Evolutionary conservation across 306 rosid genomes (phyloP).

Genomic region (Malus orientalis): DNA sequence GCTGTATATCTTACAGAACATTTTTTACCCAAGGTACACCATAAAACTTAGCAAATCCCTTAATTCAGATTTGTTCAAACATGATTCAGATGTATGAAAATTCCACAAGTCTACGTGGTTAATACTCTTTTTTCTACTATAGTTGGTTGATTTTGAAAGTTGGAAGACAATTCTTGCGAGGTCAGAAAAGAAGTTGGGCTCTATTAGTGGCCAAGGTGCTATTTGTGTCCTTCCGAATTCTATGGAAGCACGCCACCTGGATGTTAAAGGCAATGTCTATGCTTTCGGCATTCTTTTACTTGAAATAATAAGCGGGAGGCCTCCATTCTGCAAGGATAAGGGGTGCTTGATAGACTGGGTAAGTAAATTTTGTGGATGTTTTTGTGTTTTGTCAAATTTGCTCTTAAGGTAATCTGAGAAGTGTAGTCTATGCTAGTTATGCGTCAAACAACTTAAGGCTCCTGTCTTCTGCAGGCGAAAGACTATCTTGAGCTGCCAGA

Average conservation of each 20-base stretch:
- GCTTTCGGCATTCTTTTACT: constrained; percentile 84
- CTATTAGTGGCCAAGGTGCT: constrained; percentile 69
- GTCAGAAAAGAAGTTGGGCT: constrained; percentile 74
- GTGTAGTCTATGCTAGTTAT: background rate
- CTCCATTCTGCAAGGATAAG: constrained; percentile 67
- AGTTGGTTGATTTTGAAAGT: constrained; percentile 96
- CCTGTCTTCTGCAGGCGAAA: constrained; percentile 64
- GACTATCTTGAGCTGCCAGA: constrained; percentile 73
- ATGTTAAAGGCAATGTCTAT: constrained; percentile 61
- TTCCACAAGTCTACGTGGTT: background rate
- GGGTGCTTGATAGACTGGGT: constrained; percentile 96
- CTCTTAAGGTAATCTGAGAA: background rate
- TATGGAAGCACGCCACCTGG: constrained; percentile 77
- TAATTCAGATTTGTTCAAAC: background rate
- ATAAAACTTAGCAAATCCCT: constrained; percentile 4
- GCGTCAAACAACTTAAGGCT: constrained; percentile 3
- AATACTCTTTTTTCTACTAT: constrained; percentile 20
- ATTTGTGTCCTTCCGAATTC: constrained; percentile 80
- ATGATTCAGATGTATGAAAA: background rate
- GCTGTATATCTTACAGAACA: constrained; percentile 95
- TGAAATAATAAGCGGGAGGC: constrained; percentile 86
- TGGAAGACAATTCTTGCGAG: constrained; percentile 92
- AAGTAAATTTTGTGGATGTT: constrained; percentile 25
- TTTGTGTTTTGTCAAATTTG: background rate
- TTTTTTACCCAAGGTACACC: constrained; percentile 80